These are phyloP conservation scores for Aschersonia sp. DNA, from an alignment of 2,329 filamentous ascomycete genomes.

Conservation along the genomic window DNA sequence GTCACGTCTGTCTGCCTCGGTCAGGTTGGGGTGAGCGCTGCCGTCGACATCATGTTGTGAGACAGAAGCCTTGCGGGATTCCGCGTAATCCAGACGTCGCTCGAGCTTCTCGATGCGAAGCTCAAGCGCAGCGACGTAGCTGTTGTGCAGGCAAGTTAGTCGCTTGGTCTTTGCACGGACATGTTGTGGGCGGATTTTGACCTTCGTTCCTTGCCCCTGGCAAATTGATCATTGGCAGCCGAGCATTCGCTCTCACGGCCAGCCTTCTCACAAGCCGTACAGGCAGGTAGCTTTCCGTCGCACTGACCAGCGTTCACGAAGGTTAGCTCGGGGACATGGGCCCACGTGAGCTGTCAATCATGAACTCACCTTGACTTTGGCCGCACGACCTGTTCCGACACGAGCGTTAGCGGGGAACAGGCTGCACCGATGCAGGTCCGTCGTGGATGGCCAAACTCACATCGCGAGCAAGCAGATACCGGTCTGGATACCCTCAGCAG, in stretches of 20 bases:
- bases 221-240: conserved; percentile 90
- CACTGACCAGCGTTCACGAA: conserved; percentile 36
- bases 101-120: conserved; percentile 80
- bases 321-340: no score
- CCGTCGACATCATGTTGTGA: conserved; percentile 46
- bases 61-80: conserved; percentile 56
- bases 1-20: conserved; percentile 43
- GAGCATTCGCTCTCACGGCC: conserved; percentile 80
- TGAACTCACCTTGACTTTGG: conserved; percentile 67
- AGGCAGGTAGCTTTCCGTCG: conserved; percentile 89
- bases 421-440: background rate
- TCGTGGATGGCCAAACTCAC: conserved; percentile 22
- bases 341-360: no score
- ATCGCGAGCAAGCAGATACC: conserved; percentile 67
- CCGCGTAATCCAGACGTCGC: conserved; percentile 55
- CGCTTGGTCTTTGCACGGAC: background rate
- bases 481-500: conserved; percentile 61
- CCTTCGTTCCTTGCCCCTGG: conserved; percentile 87
- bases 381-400: conserved; percentile 46
- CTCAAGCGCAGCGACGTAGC: conserved; percentile 91
- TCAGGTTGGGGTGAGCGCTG: conserved; percentile 6
- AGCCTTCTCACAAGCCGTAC: conserved; percentile 86
- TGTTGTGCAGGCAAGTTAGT: conserved; percentile 14
- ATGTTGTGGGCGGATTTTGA: conserved; percentile 14
- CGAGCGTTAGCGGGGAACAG: background rate